phyloP scores from a whole-genome alignment of 2,329 filamentous ascomycete genomes.

The Huntiella bhutanensis region DNA sequence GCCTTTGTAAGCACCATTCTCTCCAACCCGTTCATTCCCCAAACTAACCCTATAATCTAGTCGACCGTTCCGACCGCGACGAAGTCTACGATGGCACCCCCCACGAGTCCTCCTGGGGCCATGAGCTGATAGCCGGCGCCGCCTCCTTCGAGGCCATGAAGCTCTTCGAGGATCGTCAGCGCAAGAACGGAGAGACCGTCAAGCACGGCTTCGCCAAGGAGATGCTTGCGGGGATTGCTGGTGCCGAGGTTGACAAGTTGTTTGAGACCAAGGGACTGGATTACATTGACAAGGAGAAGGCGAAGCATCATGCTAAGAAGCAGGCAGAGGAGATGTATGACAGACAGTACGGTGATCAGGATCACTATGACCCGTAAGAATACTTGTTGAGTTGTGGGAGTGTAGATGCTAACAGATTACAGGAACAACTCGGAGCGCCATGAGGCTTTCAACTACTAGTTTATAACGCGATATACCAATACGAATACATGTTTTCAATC shows the following conservation, averaged over 20 bases:
- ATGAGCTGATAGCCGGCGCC: constrained; percentile 58
- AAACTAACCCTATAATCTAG: not conserved
- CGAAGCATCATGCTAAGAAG: constrained; percentile 38
- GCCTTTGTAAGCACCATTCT: constrained; percentile 3
- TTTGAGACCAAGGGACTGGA: constrained; percentile 52
- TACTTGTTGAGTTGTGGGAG: not conserved
- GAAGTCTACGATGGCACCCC: constrained; percentile 15
- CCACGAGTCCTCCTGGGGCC: constrained; percentile 39
- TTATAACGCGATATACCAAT: not conserved
- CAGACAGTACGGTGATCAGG: constrained; percentile 34
- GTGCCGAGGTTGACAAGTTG: constrained; percentile 58
- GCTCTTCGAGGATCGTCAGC: constrained; percentile 58
- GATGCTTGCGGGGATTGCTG: constrained; percentile 50
- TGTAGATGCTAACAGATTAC: not conserved
- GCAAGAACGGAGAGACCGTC: constrained; percentile 44
- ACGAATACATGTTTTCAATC: too few relatives aligned
- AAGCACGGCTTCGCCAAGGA: constrained; percentile 63
- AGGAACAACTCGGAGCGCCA: constrained; percentile 5
- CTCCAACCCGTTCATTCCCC: not conserved
- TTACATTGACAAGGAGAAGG: constrained; percentile 35
- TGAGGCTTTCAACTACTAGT: constrained; percentile 9
- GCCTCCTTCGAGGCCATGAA: constrained; percentile 68
- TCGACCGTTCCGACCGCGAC: constrained; percentile 9
- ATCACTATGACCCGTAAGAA: constrained; percentile 40
- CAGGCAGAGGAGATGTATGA: constrained; percentile 43